These are phyloP conservation scores for Lasiosphaeris hirsuta DNA, from an alignment of 495 filamentous ascomycete species.

Conservation along the genomic window DNA sequence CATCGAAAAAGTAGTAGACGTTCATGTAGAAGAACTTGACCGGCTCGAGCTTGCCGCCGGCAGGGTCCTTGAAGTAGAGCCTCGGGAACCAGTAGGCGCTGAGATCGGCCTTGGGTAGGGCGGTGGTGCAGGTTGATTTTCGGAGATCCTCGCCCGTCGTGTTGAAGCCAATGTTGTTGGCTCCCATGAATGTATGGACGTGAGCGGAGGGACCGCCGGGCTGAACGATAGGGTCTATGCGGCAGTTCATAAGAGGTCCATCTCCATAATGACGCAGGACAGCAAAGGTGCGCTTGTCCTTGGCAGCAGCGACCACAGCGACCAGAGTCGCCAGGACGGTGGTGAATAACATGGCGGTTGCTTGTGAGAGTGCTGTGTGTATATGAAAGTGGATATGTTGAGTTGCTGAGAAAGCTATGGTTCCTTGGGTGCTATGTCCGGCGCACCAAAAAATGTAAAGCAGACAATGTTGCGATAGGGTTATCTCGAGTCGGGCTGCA, in stretches of 20 bases:
- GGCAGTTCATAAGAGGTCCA: slow-evolving; percentile 52
- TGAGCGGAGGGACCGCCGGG: slow-evolving; percentile 58
- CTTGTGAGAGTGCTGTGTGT: background rate
- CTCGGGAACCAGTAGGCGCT: slow-evolving; percentile 77
- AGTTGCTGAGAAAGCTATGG: background rate
- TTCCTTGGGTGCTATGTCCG: too few species aligned
- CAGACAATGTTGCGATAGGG: too few species aligned
- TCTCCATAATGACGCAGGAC: slow-evolving; percentile 43
- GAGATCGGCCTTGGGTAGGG: slow-evolving; percentile 61
- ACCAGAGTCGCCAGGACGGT: slow-evolving; percentile 23
- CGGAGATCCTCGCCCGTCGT: slow-evolving; percentile 57
- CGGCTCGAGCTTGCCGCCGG: slow-evolving; percentile 62
- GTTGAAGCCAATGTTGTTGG: slow-evolving; percentile 63
- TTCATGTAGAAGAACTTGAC: slow-evolving; percentile 59
- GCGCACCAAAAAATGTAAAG: too few species aligned
- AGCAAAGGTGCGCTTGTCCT: slow-evolving; percentile 39
- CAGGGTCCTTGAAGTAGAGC: slow-evolving; percentile 59
- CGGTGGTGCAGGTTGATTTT: slow-evolving; percentile 63
- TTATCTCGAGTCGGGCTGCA: slow-evolving; percentile 1
- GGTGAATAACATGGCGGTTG: slow-evolving; percentile 20
- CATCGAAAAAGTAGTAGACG: slow-evolving; percentile 68
- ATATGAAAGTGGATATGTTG: background rate
- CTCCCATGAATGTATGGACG: slow-evolving; percentile 67
- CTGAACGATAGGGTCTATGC: slow-evolving; percentile 62
- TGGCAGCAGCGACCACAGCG: slow-evolving; percentile 30